Base-by-base conservation (phyloP, 257 asterid species). In the Phtheirospermum japonicum region DNA sequence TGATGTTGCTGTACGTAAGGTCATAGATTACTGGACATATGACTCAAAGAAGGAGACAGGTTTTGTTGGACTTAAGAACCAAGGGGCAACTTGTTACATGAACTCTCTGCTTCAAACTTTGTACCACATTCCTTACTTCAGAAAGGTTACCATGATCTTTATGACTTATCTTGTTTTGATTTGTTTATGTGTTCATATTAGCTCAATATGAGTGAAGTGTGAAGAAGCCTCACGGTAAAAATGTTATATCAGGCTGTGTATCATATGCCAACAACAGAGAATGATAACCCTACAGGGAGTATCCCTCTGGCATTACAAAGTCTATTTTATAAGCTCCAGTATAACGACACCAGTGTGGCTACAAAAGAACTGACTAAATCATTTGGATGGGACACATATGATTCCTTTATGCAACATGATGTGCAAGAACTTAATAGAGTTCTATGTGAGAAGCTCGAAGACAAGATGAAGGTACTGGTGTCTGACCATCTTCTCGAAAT, bases 221-320 rank as follows among this genome's bases (percentile, higher is more conserved):
- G 56, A 48, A 62, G 67, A 66, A 61, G 63, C 54, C 80, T 80
- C 37, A 73, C 52, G 40, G 40, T 72, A 23, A 20, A 57, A 57
- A 56, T 53, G 72, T 69, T 72, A 3, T 39, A 28, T 69, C 86
- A 89, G 97, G 95, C 94, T 82, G 96, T 89, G 46, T 89, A 89
- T 77, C 96, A 89, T 65, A 89, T 89, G 96, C 96, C 96, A 63
- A 89, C 96, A 12, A 89, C 95, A 50, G 96, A 86, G 85, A 89
- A 80, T 82, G 96, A 89, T 73, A 84, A 77, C 70, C 96, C 96
- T 33, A 76, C 93, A 16, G 95, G 94, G 64, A 86, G 94, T 66
- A 86, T 89, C 69, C 95, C 95, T 50, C 76, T 89, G 75, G 95
- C 97, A 33, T 81, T 89, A 45, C 97, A 89, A 75, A 86, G 97